Evolutionary conservation across 768 basidiomycete species (phyloP).

Genomic region (Amyloporia xantha): DNA sequence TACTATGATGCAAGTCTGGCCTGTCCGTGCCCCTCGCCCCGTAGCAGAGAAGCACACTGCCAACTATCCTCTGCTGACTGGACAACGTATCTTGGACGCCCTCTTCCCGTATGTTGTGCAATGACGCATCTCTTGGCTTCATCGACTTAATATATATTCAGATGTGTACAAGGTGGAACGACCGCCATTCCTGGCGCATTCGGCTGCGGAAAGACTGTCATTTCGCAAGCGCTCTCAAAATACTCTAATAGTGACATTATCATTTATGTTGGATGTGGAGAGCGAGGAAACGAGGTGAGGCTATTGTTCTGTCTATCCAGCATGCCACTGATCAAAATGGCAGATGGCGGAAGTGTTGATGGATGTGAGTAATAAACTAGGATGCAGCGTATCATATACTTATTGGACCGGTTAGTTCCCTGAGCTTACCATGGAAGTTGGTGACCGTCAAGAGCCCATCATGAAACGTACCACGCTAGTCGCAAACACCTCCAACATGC

Average conservation of each 20-base stretch:
- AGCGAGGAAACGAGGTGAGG: slow-evolving; percentile 90
- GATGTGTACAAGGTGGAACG: slow-evolving; percentile 94
- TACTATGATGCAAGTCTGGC: slow-evolving; percentile 98
- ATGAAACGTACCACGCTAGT: slow-evolving; percentile 99
- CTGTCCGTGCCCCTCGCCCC: slow-evolving; percentile 95
- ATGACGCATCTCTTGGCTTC: background rate
- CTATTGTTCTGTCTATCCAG: background rate
- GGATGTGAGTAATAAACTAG: slow-evolving; percentile 50
- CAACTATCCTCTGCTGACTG: slow-evolving; percentile 86
- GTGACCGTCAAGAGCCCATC: slow-evolving; percentile 93
- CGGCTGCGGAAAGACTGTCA: slow-evolving; percentile 98
- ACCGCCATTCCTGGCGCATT: slow-evolving; percentile 99
- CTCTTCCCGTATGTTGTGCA: slow-evolving; percentile 83
- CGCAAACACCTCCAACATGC: slow-evolving; percentile 99
- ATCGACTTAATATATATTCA: slow-evolving; percentile 21
- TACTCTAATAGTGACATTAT: slow-evolving; percentile 99
- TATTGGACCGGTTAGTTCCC: slow-evolving; percentile 53
- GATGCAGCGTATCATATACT: background rate
- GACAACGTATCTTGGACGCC: slow-evolving; percentile 94
- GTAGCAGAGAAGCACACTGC: slow-evolving; percentile 94
- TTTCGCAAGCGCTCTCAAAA: slow-evolving; percentile 96
- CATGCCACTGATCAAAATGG: slow-evolving; percentile 1
- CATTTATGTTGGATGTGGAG: slow-evolving; percentile 97
- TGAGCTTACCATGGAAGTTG: slow-evolving; percentile 85
- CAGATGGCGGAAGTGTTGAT: slow-evolving; percentile 98